Conservation (phyloP, 441 rosid species). For the Populus hybrid region DNA sequence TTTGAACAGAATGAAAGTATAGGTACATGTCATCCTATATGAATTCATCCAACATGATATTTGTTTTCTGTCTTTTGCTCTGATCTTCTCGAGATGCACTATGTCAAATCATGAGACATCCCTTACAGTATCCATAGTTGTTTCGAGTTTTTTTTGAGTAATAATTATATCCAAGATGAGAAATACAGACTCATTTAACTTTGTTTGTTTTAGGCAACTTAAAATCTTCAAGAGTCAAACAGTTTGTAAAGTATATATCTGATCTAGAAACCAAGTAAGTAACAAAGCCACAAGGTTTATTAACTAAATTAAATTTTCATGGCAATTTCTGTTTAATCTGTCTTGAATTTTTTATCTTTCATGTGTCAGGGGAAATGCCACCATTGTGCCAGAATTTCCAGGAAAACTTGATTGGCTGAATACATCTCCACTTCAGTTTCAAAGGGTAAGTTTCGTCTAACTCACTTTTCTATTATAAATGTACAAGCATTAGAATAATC, state of each 20-base stretch:
- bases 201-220: conserved; percentile 44
- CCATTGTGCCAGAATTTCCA: conserved; percentile 82
- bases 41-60: not conserved
- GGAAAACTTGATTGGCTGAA: conserved; percentile 88
- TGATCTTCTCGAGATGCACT: not conserved
- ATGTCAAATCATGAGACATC: not conserved
- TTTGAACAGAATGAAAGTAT: conserved; percentile 49
- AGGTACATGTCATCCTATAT: not conserved
- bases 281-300: conserved; percentile 10
- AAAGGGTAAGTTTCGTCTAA: conserved; percentile 45
- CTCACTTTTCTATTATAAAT: conserved; percentile 1
- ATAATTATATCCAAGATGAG: not conserved
- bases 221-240: conserved; percentile 51
- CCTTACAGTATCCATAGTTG: not conserved
- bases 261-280: conserved; percentile 75
- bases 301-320: not conserved
- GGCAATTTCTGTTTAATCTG: conserved; percentile 5
- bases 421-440: conserved; percentile 82
- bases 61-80: not conserved
- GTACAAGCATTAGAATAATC: not conserved
- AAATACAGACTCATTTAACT: conserved; percentile 4
- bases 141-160: not conserved
- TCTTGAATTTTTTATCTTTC: conserved; percentile 6
- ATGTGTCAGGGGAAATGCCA: conserved; percentile 56
- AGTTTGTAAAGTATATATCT: conserved; percentile 71